Percentiles rank a stretch among this genome's conserved stretches.
Evolutionary conservation across 768 basidiomycete genomes (phyloP).

Genomic region (Coprinopsis marcescibilis): DNA sequence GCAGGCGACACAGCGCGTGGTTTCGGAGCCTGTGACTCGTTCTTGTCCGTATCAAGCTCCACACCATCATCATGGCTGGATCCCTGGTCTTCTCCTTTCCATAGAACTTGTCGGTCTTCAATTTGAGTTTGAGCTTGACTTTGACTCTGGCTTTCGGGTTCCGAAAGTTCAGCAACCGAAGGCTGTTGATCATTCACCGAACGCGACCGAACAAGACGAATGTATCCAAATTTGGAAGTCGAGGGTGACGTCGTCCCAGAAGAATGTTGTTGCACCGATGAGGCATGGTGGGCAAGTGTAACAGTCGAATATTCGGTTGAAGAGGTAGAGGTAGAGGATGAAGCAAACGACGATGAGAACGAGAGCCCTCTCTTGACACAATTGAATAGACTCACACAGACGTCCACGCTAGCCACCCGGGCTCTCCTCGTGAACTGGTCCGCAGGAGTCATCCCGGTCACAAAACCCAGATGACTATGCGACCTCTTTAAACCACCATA

Average conservation of each 20-base stretch:
- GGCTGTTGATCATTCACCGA: too few relatives aligned
- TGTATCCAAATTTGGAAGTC: not conserved
- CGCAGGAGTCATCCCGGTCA: not conserved
- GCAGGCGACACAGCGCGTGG: conserved; percentile 20
- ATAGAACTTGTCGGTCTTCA: too few relatives aligned
- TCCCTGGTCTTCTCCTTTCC: too few relatives aligned
- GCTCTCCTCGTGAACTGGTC: not conserved
- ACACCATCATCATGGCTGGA: not conserved
- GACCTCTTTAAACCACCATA: not conserved
- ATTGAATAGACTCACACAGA: not conserved
- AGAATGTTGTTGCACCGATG: too few relatives aligned
- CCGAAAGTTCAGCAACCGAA: too few relatives aligned
- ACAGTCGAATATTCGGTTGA: not conserved
- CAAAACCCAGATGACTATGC: not conserved
- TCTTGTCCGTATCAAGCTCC: not conserved
- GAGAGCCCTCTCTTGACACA: not conserved
- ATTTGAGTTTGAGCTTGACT: too few relatives aligned
- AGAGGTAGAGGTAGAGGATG: conserved; percentile 6
- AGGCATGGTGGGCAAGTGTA: too few relatives aligned
- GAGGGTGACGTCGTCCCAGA: not conserved
- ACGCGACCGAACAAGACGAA: not conserved
- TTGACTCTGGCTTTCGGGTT: too few relatives aligned
- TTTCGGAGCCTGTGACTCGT: not conserved
- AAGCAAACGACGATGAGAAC: not conserved
- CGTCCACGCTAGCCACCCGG: not conserved